A percentile compares a stretch with the other conserved stretches of the same genome.
These are phyloP conservation scores for Rhodomyrtus tomentosa DNA, from an alignment of 345 rosid genomes.

Conservation along the genomic window DNA sequence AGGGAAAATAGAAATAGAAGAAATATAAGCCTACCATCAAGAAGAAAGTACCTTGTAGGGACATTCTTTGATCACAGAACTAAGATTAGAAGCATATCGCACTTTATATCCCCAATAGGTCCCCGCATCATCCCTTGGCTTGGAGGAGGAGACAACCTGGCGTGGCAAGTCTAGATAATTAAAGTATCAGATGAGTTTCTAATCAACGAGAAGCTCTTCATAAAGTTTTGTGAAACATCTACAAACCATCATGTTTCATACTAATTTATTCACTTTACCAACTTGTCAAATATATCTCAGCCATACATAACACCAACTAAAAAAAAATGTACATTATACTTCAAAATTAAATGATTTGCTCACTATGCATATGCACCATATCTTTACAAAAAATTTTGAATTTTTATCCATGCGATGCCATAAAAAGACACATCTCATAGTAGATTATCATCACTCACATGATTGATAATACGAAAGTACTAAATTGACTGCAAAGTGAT, in stretches of 20 bases:
- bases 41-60: slow-evolving; percentile 42
- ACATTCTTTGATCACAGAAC: slow-evolving; percentile 50
- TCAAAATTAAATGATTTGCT: not conserved
- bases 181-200: slow-evolving; percentile 4
- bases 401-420: not conserved
- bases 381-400: not conserved
- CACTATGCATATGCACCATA: not conserved
- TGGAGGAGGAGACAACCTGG: slow-evolving; percentile 52
- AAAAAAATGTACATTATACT: not conserved
- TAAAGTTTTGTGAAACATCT: not conserved
- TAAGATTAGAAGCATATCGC: slow-evolving; percentile 69
- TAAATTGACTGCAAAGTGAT: not conserved
- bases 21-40: not conserved
- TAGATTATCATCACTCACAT: not conserved
- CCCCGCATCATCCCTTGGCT: slow-evolving; percentile 72
- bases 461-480: not conserved
- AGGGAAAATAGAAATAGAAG: not conserved
- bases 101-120: slow-evolving; percentile 91
- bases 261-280: not conserved
- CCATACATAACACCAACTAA: not conserved
- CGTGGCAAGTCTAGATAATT: slow-evolving; percentile 47
- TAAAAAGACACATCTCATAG: not conserved
- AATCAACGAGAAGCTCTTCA: not conserved
- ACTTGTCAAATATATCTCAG: not conserved
- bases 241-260: not conserved